Base-by-base conservation (phyloP, 2,329 filamentous ascomycete genomes). In the Cladosporium sp. region DNA sequence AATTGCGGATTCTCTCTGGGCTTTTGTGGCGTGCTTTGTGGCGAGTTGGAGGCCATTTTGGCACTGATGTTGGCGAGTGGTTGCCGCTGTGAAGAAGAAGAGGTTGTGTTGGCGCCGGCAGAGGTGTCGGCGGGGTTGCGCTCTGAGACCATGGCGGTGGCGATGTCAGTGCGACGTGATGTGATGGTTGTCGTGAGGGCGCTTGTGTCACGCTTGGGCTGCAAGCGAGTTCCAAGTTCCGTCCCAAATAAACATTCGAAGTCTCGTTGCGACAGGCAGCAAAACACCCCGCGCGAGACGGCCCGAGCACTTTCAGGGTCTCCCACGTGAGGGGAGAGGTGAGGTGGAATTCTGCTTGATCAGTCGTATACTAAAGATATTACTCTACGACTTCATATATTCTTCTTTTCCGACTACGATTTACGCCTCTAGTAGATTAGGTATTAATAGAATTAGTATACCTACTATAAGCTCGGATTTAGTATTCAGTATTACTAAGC, bases 51-150 rank as follows among this genome's bases (percentile, higher is more conserved):
- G 67, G 74, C 73, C 71, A 76, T 73, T 63, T 71, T 74, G 10
- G 72, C 72, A 58, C 70, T 74, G 63, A 75, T 75, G 66, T 74
- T 75, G 39, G 72, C 72, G 23, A 75, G 67, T 7, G 73, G 71
- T 32, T 66, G 66, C 13, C 73, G 70, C 56, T 70, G 69, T 18
- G 67, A 65, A 16, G 70, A 71, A 18, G 53, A 58, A 18, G 53
- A 58, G 16, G 36, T 36, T 10, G 48, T 13, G n/a, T 32, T 32
- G 14, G 30, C 60, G 54, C 63, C 54, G 16, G 63, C 54, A 13
- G 63, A 65, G 13, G 63, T 59, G 30, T 59, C 21, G 25, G 54
- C 43, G 32, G 54, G 54, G 30, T 53, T 54, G 54, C 63, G 63
- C 39, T 65, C 63, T 53, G 54, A 59, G 28, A 65, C 63, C 63